Percentiles rank a stretch among this genome's conserved stretches.
These are phyloP conservation scores for Vanilla planifolia DNA, from an alignment of 106 monocot species.

Conservation along the genomic window DNA sequence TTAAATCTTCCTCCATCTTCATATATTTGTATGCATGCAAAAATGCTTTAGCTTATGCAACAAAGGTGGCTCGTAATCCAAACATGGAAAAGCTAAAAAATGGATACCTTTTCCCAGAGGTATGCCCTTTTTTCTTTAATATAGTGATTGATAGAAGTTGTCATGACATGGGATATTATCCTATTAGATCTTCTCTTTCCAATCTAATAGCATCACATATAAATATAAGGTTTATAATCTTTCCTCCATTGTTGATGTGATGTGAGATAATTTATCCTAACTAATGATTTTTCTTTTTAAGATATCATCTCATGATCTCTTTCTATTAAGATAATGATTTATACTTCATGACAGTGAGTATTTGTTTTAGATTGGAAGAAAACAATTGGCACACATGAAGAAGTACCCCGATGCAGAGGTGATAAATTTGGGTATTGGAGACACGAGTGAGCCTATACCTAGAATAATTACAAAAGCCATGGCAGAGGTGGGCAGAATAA, in stretches of 20 bases:
- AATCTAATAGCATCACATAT: too few relatives aligned
- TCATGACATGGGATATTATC: neutral
- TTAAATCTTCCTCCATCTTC: neutral
- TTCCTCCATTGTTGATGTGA: too few relatives aligned
- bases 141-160: neutral
- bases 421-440: conserved; percentile 80
- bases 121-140: conserved; percentile 4
- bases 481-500: conserved; percentile 51
- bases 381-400: conserved; percentile 44
- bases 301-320: neutral
- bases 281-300: too few relatives aligned
- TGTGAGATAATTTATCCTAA: too few relatives aligned
- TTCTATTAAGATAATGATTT: neutral
- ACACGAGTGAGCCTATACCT: conserved; percentile 86
- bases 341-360: neutral
- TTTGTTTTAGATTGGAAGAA: conserved; percentile 54
- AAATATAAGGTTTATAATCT: too few relatives aligned
- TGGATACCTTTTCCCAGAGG: conserved; percentile 90
- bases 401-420: conserved; percentile 82
- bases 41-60: conserved; percentile 6
- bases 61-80: conserved; percentile 60
- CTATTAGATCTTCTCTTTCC: neutral
- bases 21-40: neutral
- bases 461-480: conserved; percentile 54
- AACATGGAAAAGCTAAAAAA: conserved; percentile 78